Evolutionary conservation across 163 green algal species (phyloP).

Genomic region (Chlamydomonas reinhardtii): DNA sequence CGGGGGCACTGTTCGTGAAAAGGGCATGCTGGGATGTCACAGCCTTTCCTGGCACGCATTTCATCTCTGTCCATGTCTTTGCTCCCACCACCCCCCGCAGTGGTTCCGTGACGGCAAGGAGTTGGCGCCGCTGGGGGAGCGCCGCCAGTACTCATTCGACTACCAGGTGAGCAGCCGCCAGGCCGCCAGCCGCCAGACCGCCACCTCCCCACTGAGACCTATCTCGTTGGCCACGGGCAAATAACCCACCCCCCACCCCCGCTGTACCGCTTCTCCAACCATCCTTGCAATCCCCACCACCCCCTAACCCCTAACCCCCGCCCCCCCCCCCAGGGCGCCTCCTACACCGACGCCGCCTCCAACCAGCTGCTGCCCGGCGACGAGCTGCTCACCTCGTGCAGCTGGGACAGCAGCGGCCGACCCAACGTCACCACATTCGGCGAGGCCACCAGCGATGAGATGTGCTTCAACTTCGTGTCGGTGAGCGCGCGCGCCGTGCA

Average conservation of each 20-base stretch:
- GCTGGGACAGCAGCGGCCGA: not conserved
- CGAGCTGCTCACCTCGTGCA: constrained; percentile 32
- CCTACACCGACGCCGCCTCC: not conserved
- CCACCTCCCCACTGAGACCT: too few relatives aligned
- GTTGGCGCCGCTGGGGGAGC: constrained; percentile 4
- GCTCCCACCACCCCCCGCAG: not conserved
- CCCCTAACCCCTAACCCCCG: too few relatives aligned
- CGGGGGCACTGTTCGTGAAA: too few relatives aligned
- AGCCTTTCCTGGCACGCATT: too few relatives aligned
- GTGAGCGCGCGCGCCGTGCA: too few relatives aligned
- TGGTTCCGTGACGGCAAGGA: constrained; percentile 19
- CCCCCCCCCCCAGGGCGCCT: not conserved
- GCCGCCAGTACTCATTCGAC: constrained; percentile 3
- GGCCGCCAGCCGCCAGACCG: too few relatives aligned
- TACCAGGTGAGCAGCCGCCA: constrained; percentile 21
- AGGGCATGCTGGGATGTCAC: too few relatives aligned
- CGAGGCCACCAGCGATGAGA: not conserved
- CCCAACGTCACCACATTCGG: not conserved
- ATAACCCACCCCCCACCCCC: too few relatives aligned
- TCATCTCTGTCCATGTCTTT: too few relatives aligned
- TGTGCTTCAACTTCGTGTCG: constrained; percentile 41
- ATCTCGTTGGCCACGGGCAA: too few relatives aligned
- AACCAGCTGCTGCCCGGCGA: constrained; percentile 31
- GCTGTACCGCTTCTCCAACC: not conserved
- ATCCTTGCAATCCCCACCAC: not conserved